Conservation (phyloP, 2,329 filamentous ascomycete species). For the Fusarium sp. region DNA sequence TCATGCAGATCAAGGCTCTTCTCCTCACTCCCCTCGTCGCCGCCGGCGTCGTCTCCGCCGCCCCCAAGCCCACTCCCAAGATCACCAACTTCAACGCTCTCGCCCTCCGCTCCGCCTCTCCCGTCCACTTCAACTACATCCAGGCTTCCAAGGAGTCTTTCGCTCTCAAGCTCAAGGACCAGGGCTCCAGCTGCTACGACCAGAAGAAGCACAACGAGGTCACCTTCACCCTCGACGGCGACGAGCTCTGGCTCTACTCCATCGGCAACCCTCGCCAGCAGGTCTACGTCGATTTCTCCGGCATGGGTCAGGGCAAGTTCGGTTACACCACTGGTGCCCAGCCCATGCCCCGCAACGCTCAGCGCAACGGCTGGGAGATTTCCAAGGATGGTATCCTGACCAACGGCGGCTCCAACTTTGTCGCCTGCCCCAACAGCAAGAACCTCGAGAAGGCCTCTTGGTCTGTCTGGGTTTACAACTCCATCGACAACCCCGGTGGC, state of each 20-base stretch:
- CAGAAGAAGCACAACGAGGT: slow-evolving; percentile 54
- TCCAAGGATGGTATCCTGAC: slow-evolving; percentile 57
- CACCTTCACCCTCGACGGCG: slow-evolving; percentile 61
- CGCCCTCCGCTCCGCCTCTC: slow-evolving; percentile 61
- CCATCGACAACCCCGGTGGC: slow-evolving; percentile 51
- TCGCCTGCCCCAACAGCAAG: slow-evolving; percentile 63
- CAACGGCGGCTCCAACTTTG: slow-evolving; percentile 58
- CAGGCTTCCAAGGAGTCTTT: slow-evolving; percentile 60
- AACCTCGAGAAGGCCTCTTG: slow-evolving; percentile 50
- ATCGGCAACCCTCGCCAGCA: slow-evolving; percentile 56
- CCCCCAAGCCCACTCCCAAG: slow-evolving; percentile 40
- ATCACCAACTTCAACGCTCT: slow-evolving; percentile 60
- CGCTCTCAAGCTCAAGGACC: slow-evolving; percentile 56
- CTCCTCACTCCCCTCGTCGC: slow-evolving; percentile 44
- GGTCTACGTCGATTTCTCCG: slow-evolving; percentile 67
- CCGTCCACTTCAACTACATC: slow-evolving; percentile 60
- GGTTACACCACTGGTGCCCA: slow-evolving; percentile 62
- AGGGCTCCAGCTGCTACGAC: slow-evolving; percentile 62
- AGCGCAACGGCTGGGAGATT: slow-evolving; percentile 61
- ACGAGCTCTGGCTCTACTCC: slow-evolving; percentile 60
- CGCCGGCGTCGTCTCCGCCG: slow-evolving; percentile 40
- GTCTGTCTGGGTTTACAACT: slow-evolving; percentile 53
- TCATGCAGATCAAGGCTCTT: slow-evolving; percentile 48
- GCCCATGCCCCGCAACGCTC: slow-evolving; percentile 54
- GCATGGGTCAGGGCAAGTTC: slow-evolving; percentile 67